Conservation (phyloP, 208 protist genomes). For the Lotmaria passim region DNA sequence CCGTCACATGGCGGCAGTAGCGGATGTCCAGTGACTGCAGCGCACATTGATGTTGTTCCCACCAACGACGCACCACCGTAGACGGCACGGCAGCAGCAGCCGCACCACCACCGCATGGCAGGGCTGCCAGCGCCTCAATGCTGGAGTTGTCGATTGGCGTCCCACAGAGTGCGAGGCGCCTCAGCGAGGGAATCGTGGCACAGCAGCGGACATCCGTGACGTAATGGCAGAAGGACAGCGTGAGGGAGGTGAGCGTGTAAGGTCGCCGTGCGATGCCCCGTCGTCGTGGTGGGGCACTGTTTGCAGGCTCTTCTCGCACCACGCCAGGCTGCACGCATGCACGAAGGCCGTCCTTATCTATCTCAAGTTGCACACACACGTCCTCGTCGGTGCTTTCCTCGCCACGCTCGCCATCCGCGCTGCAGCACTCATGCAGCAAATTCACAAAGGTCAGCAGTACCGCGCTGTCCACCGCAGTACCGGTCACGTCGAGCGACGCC, state of each 20-base stretch:
- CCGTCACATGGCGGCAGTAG: slow-evolving; percentile 22
- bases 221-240: slow-evolving; percentile 35
- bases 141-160: slow-evolving; percentile 16
- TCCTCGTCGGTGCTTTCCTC: background rate
- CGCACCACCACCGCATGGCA: background rate
- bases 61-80: background rate
- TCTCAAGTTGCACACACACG: background rate
- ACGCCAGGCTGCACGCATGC: background rate
- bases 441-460: slow-evolving; percentile 34
- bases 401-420: background rate
- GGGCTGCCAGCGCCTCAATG: slow-evolving; percentile 16
- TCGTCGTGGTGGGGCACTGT: background rate
- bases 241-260: slow-evolving; percentile 28
- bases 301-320: background rate
- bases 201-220: slow-evolving; percentile 34
- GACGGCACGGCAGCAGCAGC: background rate
- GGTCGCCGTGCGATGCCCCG: background rate
- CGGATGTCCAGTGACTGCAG: slow-evolving; percentile 25
- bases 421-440: slow-evolving; percentile 25
- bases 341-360: slow-evolving; percentile 8
- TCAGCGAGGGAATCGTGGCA: slow-evolving; percentile 30
- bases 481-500: slow-evolving; percentile 24
- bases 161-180: slow-evolving; percentile 18
- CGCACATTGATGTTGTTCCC: slow-evolving; percentile 23
- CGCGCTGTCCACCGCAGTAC: slow-evolving; percentile 40